Conservation (phyloP, 208 protist genomes). For the Wallacemonas sp. region DNA sequence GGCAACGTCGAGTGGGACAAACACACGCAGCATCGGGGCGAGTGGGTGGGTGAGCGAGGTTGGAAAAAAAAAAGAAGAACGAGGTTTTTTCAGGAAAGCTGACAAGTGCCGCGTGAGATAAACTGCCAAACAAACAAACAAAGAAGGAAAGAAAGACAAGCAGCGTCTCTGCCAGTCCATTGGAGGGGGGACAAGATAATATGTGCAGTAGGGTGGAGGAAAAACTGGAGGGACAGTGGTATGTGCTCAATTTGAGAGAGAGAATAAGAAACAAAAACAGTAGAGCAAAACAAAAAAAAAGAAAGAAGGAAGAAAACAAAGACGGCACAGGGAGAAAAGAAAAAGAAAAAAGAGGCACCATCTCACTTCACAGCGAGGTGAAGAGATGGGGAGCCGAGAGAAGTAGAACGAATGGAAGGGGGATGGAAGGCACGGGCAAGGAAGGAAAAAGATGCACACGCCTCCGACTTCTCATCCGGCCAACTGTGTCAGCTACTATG, state of each 20-base stretch:
- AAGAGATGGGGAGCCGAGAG: conserved; percentile 20
- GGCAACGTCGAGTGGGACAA: neutral
- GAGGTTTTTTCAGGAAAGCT: conserved; percentile 8
- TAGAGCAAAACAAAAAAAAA: conserved; percentile 12
- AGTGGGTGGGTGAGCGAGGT: neutral
- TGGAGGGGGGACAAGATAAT: too few species aligned
- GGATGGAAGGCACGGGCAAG: conserved; percentile 5
- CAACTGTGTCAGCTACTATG: too few species aligned
- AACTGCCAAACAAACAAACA: conserved; percentile 10
- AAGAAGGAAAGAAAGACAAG: neutral
- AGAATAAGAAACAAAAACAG: neutral
- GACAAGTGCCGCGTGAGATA: too few species aligned
- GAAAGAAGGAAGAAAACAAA: conserved; percentile 22
- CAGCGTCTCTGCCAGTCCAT: too few species aligned
- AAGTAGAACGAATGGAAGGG: neutral
- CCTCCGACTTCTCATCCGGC: too few species aligned
- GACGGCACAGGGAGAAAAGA: conserved; percentile 7
- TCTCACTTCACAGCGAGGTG: too few species aligned
- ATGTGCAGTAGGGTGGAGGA: too few species aligned
- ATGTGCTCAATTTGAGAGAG: too few species aligned
- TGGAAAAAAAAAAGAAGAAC: neutral
- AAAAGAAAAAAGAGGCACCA: conserved; percentile 1
- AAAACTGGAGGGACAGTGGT: too few species aligned
- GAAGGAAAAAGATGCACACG: neutral
- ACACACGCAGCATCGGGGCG: neutral